Base-by-base conservation (phyloP, 2,329 filamentous ascomycete genomes). In the Colletotrichum sp. region DNA sequence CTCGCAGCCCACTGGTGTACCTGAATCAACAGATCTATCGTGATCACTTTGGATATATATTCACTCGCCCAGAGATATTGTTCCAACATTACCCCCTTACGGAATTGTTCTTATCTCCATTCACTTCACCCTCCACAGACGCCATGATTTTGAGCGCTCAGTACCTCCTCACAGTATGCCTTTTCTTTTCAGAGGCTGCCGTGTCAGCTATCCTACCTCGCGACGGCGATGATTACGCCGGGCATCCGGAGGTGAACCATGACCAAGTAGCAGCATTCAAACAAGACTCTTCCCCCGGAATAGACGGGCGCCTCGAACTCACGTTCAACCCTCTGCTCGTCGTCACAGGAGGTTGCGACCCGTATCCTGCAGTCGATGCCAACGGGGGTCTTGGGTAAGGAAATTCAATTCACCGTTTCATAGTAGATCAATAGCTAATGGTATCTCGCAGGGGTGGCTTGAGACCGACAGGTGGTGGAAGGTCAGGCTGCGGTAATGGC, bases 51-150 rank as follows among this genome's bases (percentile, higher is more conserved):
- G 0, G 18, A n/a, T 48, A 48, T 48, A 48, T 48, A 48, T 13
- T 48, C 43, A 21, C 18, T 48, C 43, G n/a, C 43, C 43, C 43
- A 12, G 10, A 4, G 43, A 1, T 2, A 21, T 2, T 4, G n/a
- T 7, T 48, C n/a, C 43, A 48, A 21, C n/a, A 48, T 48, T 12
- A 1, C 2, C 6, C 6, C 43, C 43, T 21, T 2, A 4, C 3
- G n/a, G 9, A 13, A 48, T 0, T 13, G 6, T 0, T 48, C 9
- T 3, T 48, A 12, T 48, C 43, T 48, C 4, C 0, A 13, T 21
- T 48, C 43, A 48, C 10, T 3, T 48, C 43, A 3, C n/a, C 43
- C 3, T 21, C 43, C n/a, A 48, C 43, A 48, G n/a, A 13, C n/a
- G 6, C 18, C n/a, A 48, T 48, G 43, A 48, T 48, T 3, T 12